A percentile compares a stretch with the other conserved stretches of the same genome.
phyloP scores from a whole-genome alignment of 176 grass and related monocot species.

The bread wheat (Triticum aestivum) region IWGSC_CS_RefSeq_v2.1 NC_057807.1:68982464-68982963 shows the following conservation, averaged over 20 bases:
- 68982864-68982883: not conserved
- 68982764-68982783: not conserved
- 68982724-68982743: not conserved
- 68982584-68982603: not conserved
- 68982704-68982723: not conserved
- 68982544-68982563: not conserved
- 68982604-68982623: not conserved
- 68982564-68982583: not conserved
- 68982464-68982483: slow-evolving; percentile 6
- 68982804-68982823: not conserved
- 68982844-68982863: not conserved
- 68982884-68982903: not conserved
- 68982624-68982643: not conserved
- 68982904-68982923: not conserved
- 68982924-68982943: too few species aligned
- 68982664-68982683: not conserved
- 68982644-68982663: not conserved
- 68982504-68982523: not conserved
- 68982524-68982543: not conserved
- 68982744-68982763: not conserved
- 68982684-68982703: not conserved
- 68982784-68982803: not conserved
- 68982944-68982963: not conserved
- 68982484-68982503: not conserved
- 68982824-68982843: not conserved